Conservation (phyloP, 805 yeast species). For the Sugiyamaella smithiae region DNA sequence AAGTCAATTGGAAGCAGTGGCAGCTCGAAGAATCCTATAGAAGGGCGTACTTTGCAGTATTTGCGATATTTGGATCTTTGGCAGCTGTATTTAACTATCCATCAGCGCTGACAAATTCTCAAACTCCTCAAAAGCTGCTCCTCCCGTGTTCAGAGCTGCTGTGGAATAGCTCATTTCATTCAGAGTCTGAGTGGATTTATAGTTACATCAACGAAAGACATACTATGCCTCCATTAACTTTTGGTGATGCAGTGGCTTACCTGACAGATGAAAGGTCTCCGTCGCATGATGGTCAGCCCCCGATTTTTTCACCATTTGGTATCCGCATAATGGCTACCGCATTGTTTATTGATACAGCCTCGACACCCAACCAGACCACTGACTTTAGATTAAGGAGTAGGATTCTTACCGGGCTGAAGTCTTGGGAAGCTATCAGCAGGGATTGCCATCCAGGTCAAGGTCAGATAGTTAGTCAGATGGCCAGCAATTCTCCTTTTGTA, state of each 20-base stretch:
- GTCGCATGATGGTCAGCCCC: background rate
- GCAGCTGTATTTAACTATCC: constrained; percentile 31
- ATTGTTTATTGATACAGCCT: constrained; percentile 25
- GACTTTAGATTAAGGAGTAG: constrained; percentile 12
- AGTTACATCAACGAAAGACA: constrained; percentile 10
- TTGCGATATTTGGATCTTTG: constrained; percentile 29
- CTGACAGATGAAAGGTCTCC: constrained; percentile 11
- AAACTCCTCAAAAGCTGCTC: constrained; percentile 20
- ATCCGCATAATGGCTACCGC: constrained; percentile 28
- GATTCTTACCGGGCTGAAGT: constrained; percentile 8
- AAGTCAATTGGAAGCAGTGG: constrained; percentile 28
- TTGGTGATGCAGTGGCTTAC: constrained; percentile 21
- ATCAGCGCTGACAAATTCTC: constrained; percentile 23
- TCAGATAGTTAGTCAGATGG: constrained; percentile 16
- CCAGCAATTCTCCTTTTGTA: constrained; percentile 12
- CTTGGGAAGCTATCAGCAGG: constrained; percentile 9
- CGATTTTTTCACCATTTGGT: constrained; percentile 23
- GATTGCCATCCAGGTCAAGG: constrained; percentile 26
- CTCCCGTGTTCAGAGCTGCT: constrained; percentile 34
- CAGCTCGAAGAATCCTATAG: constrained; percentile 29
- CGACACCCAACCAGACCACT: background rate
- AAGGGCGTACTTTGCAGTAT: constrained; percentile 33
- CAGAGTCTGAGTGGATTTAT: constrained; percentile 26
- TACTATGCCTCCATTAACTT: constrained; percentile 14
- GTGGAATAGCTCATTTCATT: constrained; percentile 29